Percentiles rank a stretch among this genome's conserved stretches.
Conservation (phyloP, 192 early-diverging fungal species). For the Polychytrium aggregatum region DNA sequence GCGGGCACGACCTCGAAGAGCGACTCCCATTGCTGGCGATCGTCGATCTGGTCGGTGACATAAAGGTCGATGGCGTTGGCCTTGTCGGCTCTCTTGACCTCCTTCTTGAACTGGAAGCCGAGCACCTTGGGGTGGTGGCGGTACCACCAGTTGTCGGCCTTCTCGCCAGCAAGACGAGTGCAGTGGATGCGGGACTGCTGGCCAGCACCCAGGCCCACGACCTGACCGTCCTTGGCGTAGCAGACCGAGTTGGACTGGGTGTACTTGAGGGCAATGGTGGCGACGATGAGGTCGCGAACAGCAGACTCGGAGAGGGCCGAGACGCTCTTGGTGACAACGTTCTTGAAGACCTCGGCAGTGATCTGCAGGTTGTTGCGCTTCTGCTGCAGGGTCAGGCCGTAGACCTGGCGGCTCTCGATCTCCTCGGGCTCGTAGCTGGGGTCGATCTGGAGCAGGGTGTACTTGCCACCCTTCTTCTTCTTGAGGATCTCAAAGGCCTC, state of each 20-base stretch:
- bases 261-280: constrained; percentile 97
- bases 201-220: constrained; percentile 92
- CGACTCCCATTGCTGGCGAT: constrained; percentile 65
- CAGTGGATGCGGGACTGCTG: constrained; percentile 99
- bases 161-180: constrained; percentile 96
- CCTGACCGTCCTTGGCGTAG: constrained; percentile 96
- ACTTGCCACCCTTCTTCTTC: constrained; percentile 97
- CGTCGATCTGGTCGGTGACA: constrained; percentile 82
- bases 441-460: constrained; percentile 91
- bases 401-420: constrained; percentile 88
- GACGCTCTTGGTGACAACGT: constrained; percentile 75
- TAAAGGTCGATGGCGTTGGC: constrained; percentile 96
- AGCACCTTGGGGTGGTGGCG: constrained; percentile 94
- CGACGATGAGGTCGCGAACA: constrained; percentile 81
- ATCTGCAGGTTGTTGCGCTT: constrained; percentile 82
- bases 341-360: constrained; percentile 61
- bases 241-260: constrained; percentile 99
- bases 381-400: constrained; percentile 85
- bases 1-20: constrained; percentile 72
- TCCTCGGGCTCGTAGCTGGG: constrained; percentile 74
- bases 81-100: constrained; percentile 85
- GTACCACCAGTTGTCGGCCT: constrained; percentile 98
- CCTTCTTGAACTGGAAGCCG: constrained; percentile 73
- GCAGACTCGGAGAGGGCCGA: constrained; percentile 47
- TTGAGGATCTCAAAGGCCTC: constrained; percentile 82